Conservation (phyloP, 2,329 filamentous ascomycete species). For the Trichoderma sp. region DNA sequence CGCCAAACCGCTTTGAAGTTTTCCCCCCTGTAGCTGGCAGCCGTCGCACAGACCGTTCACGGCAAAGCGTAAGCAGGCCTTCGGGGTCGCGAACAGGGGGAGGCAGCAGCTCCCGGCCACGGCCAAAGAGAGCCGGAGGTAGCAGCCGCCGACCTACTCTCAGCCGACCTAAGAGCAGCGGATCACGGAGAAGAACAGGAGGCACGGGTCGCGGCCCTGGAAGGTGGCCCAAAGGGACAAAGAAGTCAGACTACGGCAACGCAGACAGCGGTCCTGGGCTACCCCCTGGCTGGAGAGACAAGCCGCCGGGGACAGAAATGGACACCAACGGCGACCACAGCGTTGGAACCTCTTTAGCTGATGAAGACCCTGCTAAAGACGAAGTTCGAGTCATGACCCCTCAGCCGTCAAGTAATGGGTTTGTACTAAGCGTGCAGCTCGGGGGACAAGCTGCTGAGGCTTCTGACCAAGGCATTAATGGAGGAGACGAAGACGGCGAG, state of each 20-base stretch:
- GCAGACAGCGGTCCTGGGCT: slow-evolving; percentile 65
- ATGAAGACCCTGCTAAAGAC: slow-evolving; percentile 36
- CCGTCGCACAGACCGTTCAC: slow-evolving; percentile 51
- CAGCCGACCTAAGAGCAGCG: slow-evolving; percentile 45
- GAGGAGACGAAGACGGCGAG: neutral
- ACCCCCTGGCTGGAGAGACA: slow-evolving; percentile 57
- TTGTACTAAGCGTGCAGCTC: slow-evolving; percentile 27
- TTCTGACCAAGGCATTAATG: neutral
- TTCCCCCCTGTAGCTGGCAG: slow-evolving; percentile 65
- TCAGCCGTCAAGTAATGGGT: slow-evolving; percentile 29
- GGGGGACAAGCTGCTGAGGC: slow-evolving; percentile 25
- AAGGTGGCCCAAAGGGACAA: slow-evolving; percentile 68
- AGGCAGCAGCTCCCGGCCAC: slow-evolving; percentile 41
- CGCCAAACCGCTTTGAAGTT: slow-evolving; percentile 72
- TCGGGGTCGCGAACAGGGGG: slow-evolving; percentile 39
- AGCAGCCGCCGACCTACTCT: slow-evolving; percentile 37
- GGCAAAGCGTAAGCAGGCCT: slow-evolving; percentile 46
- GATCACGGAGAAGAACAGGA: slow-evolving; percentile 57
- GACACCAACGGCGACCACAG: neutral
- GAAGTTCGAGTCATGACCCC: slow-evolving; percentile 39
- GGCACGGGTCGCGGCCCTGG: slow-evolving; percentile 66
- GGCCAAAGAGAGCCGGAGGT: slow-evolving; percentile 44
- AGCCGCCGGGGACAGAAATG: slow-evolving; percentile 14
- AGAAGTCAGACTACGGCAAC: slow-evolving; percentile 68
- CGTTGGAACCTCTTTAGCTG: slow-evolving; percentile 18